Conservation (phyloP, 495 filamentous ascomycete species). For the Ascobolus immersus region DNA sequence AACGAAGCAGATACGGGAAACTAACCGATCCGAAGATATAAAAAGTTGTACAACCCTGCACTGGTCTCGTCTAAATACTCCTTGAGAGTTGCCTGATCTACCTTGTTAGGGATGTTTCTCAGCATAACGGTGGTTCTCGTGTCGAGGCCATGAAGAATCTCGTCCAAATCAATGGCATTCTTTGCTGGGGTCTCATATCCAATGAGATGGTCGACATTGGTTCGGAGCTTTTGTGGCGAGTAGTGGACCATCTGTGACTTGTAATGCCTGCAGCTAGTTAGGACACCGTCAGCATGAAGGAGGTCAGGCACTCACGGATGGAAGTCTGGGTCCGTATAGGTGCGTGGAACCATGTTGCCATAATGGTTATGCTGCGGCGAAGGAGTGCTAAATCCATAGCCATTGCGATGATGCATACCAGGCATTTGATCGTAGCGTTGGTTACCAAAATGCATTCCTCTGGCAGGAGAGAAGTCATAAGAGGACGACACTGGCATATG, state of each 20-base stretch:
- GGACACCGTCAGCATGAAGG: too few relatives aligned
- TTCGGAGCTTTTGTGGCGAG: conserved; percentile 2
- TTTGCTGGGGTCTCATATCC: conserved; percentile 4
- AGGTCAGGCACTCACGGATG: too few relatives aligned
- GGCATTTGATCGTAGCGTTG: too few relatives aligned
- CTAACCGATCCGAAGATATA: conserved; percentile 71
- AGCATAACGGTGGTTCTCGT: conserved; percentile 42
- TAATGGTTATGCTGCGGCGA: background rate
- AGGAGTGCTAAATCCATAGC: conserved; percentile 1
- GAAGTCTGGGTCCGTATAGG: background rate
- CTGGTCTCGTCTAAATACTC: conserved; percentile 51
- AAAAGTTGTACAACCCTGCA: conserved; percentile 68
- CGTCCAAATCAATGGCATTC: conserved; percentile 15
- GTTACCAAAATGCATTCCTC: conserved; percentile 1
- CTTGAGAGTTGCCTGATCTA: conserved; percentile 48
- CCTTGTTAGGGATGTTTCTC: conserved; percentile 80
- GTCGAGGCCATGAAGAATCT: conserved; percentile 12
- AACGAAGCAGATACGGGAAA: background rate
- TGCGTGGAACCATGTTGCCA: background rate
- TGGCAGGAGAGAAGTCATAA: too few relatives aligned
- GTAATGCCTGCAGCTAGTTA: conserved; percentile 5
- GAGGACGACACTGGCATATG: too few relatives aligned
- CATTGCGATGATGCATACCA: background rate
- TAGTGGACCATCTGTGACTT: conserved; percentile 4
- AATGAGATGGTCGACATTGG: conserved; percentile 1